phyloP scores from a whole-genome alignment of 805 yeast genomes.

The Kregervanrija delftensis region DNA sequence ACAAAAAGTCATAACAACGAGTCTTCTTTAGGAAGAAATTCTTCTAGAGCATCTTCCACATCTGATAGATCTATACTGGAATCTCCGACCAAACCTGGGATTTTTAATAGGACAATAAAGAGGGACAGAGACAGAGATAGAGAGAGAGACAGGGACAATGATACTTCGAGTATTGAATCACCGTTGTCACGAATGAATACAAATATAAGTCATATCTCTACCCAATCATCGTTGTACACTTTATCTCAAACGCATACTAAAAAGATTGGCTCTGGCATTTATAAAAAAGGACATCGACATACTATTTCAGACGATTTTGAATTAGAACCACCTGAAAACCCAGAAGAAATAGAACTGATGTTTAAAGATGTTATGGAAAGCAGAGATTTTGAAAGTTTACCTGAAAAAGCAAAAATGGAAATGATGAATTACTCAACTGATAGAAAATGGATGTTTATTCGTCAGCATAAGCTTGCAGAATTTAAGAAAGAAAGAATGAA shows the following conservation, averaged over 20 bases:
- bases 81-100: slow-evolving; percentile 19
- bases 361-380: slow-evolving; percentile 76
- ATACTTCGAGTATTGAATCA: neutral
- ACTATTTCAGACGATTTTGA: slow-evolving; percentile 33
- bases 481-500: slow-evolving; percentile 39
- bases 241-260: slow-evolving; percentile 24
- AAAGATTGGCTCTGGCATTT: slow-evolving; percentile 13
- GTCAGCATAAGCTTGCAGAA: slow-evolving; percentile 80
- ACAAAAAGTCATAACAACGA: neutral
- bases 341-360: slow-evolving; percentile 60
- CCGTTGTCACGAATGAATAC: slow-evolving; percentile 22
- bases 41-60: neutral
- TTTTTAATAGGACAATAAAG: neutral
- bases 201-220: slow-evolving; percentile 15
- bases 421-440: slow-evolving; percentile 68
- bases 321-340: slow-evolving; percentile 63
- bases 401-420: slow-evolving; percentile 68
- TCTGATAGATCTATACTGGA: slow-evolving; percentile 4
- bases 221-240: slow-evolving; percentile 19
- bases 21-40: neutral
- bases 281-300: slow-evolving; percentile 29
- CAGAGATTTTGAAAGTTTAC: slow-evolving; percentile 60
- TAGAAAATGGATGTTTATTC: slow-evolving; percentile 86
- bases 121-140: neutral
- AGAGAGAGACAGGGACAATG: neutral